Conservation (phyloP, 2,329 filamentous ascomycete genomes). For the Paraphaeosphaeria sporulosa region DNA sequence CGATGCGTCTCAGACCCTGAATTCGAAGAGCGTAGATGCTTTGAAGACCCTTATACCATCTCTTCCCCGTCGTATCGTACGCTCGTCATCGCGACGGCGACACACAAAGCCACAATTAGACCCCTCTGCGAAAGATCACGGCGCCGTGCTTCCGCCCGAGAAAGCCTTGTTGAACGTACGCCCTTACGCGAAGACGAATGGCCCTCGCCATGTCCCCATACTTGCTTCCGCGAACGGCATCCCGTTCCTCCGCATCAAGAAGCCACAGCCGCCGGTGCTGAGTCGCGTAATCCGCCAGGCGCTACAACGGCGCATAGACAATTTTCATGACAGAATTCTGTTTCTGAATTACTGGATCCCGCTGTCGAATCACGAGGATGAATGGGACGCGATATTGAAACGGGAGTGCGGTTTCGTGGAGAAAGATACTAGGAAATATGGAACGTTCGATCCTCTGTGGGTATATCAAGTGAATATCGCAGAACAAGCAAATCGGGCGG, state of each 20-base stretch:
- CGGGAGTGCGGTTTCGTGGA: conserved; percentile 30
- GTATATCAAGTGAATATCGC: conserved; percentile 32
- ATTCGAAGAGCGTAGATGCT: conserved; percentile 31
- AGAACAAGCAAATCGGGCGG: conserved; percentile 21
- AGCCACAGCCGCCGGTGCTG: conserved; percentile 69
- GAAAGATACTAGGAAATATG: conserved; percentile 16
- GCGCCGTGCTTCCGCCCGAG: conserved; percentile 47
- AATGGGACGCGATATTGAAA: conserved; percentile 55
- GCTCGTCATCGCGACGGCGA: conserved; percentile 15
- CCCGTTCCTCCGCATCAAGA: conserved; percentile 71
- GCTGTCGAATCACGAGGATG: conserved; percentile 55
- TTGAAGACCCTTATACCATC: conserved; percentile 46
- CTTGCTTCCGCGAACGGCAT: conserved; percentile 64
- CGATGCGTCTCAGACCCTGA: conserved; percentile 48
- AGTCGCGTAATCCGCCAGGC: conserved; percentile 65
- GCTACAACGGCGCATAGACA: conserved; percentile 53
- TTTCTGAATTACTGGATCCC: conserved; percentile 53
- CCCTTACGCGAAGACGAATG: conserved; percentile 59
- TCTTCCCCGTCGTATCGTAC: conserved; percentile 49
- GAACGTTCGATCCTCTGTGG: conserved; percentile 40
- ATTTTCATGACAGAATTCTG: conserved; percentile 49
- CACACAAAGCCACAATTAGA: conserved; percentile 17
- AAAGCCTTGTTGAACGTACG: conserved; percentile 58
- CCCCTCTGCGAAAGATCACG: conserved; percentile 24
- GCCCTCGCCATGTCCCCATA: conserved; percentile 65